Base-by-base conservation (phyloP, 1,284 basidiomycete species). In the Sporisorium exsertum region DNA sequence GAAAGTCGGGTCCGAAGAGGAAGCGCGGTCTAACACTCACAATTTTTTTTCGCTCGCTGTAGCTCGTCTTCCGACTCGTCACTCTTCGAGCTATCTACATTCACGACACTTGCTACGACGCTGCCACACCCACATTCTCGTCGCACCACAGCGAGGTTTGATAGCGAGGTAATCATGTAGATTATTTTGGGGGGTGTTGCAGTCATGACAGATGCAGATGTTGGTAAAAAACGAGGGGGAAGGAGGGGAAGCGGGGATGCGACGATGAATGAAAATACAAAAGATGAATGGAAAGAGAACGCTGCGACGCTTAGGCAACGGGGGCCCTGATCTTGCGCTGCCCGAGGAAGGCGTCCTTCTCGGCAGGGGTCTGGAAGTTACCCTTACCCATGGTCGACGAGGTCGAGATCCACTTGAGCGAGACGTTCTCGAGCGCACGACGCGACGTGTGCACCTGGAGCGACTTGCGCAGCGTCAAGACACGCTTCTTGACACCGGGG, bases 361-460 rank as follows among this genome's bases (percentile, higher is more conserved):
- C 96, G 88, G 93, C 93, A 88, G 90, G 89, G 56, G 94, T 96
- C 90, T 97, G 95, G 94, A 95, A 95, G 53, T 92, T 91, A 82
- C 94, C 94, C 86, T 95, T 94, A 91, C 94, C 84, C 58, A 86
- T 74, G 88, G 96, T 97, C 87, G 94, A 95, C 51, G 93, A 93
- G 55, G 95, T 97, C 87, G 96, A 94, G 90, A 98, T 97, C 89
- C 96, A 96, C 88, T 98, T 99, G 90, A 99, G 93, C 78, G 93
- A 90, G 80, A 97, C 93, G 89, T 98, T 94, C 91, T 99, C 94
- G 84, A 97, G 90, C 86, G 81, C 84, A 61, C 77, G 69, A 55
- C 84, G 83, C 60, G 79, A 80, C 56, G 82, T 81, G 82, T 84
- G 84, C 40, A 81, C 78, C 77, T 79, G 79, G 81, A 84, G 82